Base-by-base conservation (phyloP, 257 asterid species). In the Solanum chilense region DNA sequence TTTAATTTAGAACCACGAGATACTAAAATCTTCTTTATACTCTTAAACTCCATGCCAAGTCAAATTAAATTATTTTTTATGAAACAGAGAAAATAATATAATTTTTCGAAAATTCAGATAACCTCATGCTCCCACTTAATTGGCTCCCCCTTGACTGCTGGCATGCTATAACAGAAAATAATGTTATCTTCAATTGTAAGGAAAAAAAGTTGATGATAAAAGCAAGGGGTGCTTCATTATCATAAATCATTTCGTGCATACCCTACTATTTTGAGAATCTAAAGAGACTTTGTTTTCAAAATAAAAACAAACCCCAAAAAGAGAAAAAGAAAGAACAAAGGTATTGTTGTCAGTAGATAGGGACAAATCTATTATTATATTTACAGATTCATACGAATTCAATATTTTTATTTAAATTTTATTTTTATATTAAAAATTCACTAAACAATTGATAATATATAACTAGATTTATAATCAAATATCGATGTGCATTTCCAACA, bases 111-210 rank as follows among this genome's bases (percentile, higher is more conserved):
- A 9, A 49, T 49, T 45, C 21, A 49, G 1, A 6, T 49, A 16
- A 52, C 7, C 39, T 35, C 7, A 35, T 35, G 39, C 7, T 35
- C 39, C 39, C 39, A 35, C 23, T 52, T 16, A 52, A 52, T 52
- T 52, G 60, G 29, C 68, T 23, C 29, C 27, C 68, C 13, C 6
- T 60, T 23, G 27, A 21, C 68, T 21, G 13, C 4, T 13, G 27
- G 68, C 56, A 47, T 47, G 1, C 83, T 25, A 41, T 44, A 77
- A 77, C 15, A 13, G 14, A n/a, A 68, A 68, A 14, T 68, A 13
- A 42, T n/a, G 37, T n/a, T 42, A 62, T 77, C 83, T 77, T 77
- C n/a, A 77, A 13, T 77, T 77, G 4, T 14, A 77, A 77, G 83
- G 14, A 52, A 44, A 49, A 44, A 74, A 18, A 9, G 5, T 9